Conservation (phyloP, 75 land plant genomes). For the Selaginella tamariscina region DNA sequence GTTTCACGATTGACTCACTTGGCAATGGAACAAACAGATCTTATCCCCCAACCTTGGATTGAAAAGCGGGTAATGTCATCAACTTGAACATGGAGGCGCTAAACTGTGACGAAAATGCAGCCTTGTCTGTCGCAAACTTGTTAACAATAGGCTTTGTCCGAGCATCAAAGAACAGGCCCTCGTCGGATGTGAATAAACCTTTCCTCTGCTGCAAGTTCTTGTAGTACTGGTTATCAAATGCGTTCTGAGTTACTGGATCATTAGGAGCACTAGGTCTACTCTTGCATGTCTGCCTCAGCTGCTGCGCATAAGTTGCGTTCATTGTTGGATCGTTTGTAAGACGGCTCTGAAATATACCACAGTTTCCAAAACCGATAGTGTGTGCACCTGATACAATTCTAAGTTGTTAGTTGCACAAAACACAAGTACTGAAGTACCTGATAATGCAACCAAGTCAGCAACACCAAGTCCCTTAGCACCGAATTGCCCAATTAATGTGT, state of each 20-base stretch:
- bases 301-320: not conserved
- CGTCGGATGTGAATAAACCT: slow-evolving; percentile 42
- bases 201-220: slow-evolving; percentile 32
- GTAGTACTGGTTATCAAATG: slow-evolving; percentile 37
- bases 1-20: too few species aligned
- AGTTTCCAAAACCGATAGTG: not conserved
- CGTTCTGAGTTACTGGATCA: slow-evolving; percentile 27
- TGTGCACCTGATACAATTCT: not conserved
- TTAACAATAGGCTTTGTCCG: not conserved
- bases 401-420: not conserved
- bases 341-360: not conserved
- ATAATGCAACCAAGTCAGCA: not conserved
- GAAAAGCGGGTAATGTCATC: not conserved
- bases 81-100: not conserved
- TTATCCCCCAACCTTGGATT: not conserved
- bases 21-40: not conserved
- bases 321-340: not conserved
- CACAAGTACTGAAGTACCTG: not conserved
- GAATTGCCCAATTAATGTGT: not conserved
- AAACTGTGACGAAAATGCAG: not conserved
- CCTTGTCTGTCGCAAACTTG: not conserved
- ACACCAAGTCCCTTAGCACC: not conserved
- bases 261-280: not conserved
- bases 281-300: not conserved
- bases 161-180: slow-evolving; percentile 17